A percentile compares a stretch with the other conserved stretches of the same genome.
Evolutionary conservation across 208 protist species (phyloP).

Genomic region (Leishmania martiniquensis): DNA sequence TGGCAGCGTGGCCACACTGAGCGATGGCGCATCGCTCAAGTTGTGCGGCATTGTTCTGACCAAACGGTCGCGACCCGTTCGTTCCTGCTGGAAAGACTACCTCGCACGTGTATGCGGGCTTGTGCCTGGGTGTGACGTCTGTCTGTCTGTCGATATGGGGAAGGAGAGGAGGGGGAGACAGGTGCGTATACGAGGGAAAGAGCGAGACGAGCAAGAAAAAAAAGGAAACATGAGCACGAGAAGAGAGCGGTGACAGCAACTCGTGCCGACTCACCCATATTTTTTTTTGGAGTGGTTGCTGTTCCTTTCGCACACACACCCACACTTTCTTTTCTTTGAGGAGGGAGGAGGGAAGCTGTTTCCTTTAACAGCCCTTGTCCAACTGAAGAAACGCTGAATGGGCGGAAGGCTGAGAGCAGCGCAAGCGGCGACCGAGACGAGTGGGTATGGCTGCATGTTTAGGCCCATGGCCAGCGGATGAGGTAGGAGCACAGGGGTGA

Average conservation of each 20-base stretch:
- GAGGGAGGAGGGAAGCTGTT: too few relatives aligned
- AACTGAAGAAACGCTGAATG: background rate
- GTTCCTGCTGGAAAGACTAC: background rate
- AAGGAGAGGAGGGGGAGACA: background rate
- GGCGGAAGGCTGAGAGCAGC: background rate
- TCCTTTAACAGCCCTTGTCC: background rate
- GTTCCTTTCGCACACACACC: too few relatives aligned
- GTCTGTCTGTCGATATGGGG: background rate
- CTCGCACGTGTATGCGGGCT: background rate
- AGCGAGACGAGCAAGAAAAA: background rate
- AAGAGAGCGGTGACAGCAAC: background rate
- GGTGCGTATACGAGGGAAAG: background rate
- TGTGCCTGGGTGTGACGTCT: constrained; percentile 2
- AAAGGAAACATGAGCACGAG: background rate
- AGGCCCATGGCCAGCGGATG: background rate
- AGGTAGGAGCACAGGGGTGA: background rate
- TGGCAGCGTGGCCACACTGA: constrained; percentile 47
- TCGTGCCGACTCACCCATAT: too few relatives aligned
- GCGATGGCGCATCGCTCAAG: constrained; percentile 37
- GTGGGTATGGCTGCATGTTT: too few relatives aligned
- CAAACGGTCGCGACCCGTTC: background rate
- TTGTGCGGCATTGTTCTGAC: constrained; percentile 15
- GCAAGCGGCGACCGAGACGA: background rate
- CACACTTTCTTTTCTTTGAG: too few relatives aligned
- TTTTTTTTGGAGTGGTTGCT: background rate